Conservation (phyloP, 768 basidiomycete species). For the Psilocybe azurescens region DNA sequence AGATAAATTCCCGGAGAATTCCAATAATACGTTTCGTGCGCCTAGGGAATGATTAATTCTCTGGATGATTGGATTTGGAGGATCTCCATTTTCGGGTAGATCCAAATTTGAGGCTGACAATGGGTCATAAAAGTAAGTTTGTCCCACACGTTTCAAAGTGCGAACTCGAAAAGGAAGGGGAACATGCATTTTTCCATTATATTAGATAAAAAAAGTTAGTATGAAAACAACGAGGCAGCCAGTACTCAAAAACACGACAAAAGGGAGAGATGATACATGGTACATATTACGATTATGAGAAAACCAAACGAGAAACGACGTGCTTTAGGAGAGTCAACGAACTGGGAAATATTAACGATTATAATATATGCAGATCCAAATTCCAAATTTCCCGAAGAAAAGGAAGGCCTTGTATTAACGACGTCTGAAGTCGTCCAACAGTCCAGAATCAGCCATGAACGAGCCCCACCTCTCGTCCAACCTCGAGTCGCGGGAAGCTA, state of each 20-base stretch:
- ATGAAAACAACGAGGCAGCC: neutral
- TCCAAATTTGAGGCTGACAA: too few relatives aligned
- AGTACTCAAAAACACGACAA: neutral
- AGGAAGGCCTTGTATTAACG: neutral
- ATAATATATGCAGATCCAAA: neutral
- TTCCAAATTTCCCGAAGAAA: neutral
- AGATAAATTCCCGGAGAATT: too few relatives aligned
- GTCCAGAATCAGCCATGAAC: slow-evolving; percentile 67
- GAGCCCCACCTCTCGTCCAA: slow-evolving; percentile 69
- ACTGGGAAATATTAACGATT: neutral
- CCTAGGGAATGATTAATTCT: too few relatives aligned
- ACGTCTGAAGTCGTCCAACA: slow-evolving; percentile 46
- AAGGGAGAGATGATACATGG: neutral
- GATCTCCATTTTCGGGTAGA: too few relatives aligned
- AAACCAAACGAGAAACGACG: neutral
- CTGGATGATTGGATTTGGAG: too few relatives aligned
- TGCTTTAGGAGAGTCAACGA: neutral
- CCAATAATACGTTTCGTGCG: too few relatives aligned
- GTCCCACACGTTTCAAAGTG: too few relatives aligned
- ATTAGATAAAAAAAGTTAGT: neutral
- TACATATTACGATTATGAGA: neutral
- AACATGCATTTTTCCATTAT: neutral
- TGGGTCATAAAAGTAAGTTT: too few relatives aligned
- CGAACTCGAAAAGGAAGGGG: too few relatives aligned
- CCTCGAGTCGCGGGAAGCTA: slow-evolving; percentile 63